These are phyloP conservation scores for Xylaria flabelliformis DNA, from an alignment of 495 filamentous ascomycete genomes.

Conservation along the genomic window DNA sequence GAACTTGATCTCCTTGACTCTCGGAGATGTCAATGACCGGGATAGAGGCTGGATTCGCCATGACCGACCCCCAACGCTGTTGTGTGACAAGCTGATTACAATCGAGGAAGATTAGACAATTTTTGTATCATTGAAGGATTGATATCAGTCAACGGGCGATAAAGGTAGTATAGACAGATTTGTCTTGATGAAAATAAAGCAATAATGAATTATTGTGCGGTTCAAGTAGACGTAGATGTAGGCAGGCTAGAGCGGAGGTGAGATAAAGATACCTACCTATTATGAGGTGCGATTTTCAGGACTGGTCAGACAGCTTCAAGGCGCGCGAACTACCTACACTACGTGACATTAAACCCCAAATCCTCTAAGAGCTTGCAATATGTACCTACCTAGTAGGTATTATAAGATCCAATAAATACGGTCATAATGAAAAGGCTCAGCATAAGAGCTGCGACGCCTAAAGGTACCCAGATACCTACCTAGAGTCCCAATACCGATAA, in stretches of 20 bases:
- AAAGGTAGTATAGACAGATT: not conserved
- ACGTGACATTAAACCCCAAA: not conserved
- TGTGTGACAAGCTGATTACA: not conserved
- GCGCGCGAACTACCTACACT: not conserved
- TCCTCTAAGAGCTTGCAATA: not conserved
- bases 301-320: not conserved
- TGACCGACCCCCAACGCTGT: slow-evolving; percentile 29
- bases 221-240: not conserved
- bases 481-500: no score
- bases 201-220: not conserved
- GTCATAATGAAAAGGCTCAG: not conserved
- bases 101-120: not conserved
- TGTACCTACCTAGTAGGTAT: not conserved
- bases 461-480: no score
- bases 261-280: not conserved
- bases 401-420: not conserved
- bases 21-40: slow-evolving; percentile 81
- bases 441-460: no score
- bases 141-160: not conserved
- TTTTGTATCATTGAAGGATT: not conserved
- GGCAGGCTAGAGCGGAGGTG: not conserved
- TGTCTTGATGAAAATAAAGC: not conserved
- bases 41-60: slow-evolving; percentile 63
- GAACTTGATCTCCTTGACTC: slow-evolving; percentile 48
- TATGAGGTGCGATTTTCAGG: not conserved